Evolutionary conservation across 192 early-diverging fungal genomes (phyloP).

Genomic region (Radiomyces spectabilis): DNA sequence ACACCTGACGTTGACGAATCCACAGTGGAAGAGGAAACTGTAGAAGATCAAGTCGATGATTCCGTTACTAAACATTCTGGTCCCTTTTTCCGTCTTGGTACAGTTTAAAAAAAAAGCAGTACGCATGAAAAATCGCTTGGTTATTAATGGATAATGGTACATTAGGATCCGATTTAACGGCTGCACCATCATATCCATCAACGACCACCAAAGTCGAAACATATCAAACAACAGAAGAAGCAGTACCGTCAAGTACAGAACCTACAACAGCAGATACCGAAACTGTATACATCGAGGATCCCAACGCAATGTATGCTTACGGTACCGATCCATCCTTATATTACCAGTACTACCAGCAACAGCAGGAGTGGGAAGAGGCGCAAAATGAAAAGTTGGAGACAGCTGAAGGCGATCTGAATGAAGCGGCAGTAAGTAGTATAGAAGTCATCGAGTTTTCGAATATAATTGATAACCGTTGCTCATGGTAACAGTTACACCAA

Average conservation of each 20-base stretch:
- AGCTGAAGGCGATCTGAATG: not conserved
- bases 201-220: not conserved
- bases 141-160: too few relatives aligned
- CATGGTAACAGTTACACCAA: constrained; percentile 1
- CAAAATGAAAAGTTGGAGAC: not conserved
- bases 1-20: constrained; percentile 5
- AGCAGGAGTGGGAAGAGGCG: constrained; percentile 4
- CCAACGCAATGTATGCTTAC: constrained; percentile 21
- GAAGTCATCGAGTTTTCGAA: not conserved
- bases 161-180: constrained; percentile 1
- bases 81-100: constrained; percentile 26
- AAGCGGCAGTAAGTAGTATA: not conserved
- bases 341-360: constrained; percentile 10
- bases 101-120: not conserved
- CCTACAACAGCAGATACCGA: not conserved
- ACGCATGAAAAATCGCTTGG: not conserved
- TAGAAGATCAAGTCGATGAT: not conserved
- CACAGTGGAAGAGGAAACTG: constrained; percentile 6
- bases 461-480: not conserved
- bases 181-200: too few relatives aligned
- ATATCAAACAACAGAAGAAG: not conserved
- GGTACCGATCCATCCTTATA: constrained; percentile 16
- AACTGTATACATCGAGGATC: constrained; percentile 17
- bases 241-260: not conserved
- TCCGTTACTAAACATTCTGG: not conserved